phyloP scores from a whole-genome alignment of 169 alveolate species.

The Plasmodium vinckei region DNA sequence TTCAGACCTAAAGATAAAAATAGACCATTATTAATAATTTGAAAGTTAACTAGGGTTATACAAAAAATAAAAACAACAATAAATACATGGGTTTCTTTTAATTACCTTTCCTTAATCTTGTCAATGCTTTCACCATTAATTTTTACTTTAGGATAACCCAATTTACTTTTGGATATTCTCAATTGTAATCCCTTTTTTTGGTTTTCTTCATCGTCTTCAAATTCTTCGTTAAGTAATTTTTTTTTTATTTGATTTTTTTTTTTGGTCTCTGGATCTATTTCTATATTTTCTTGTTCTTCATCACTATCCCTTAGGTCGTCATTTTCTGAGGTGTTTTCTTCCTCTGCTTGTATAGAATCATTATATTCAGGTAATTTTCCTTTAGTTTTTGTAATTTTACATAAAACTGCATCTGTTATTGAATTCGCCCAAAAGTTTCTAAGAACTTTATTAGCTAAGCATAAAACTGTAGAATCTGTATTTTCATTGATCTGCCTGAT shows the following conservation, averaged over 20 bases:
- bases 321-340: neutral
- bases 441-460: slow-evolving; percentile 65
- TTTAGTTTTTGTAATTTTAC: slow-evolving; percentile 57
- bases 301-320: neutral
- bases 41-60: neutral
- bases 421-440: slow-evolving; percentile 70
- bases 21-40: neutral
- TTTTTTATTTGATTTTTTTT: slow-evolving; percentile 26
- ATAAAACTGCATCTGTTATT: slow-evolving; percentile 67
- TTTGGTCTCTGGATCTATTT: slow-evolving; percentile 1
- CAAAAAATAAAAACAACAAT: too few relatives aligned
- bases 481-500: slow-evolving; percentile 69
- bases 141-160: slow-evolving; percentile 83
- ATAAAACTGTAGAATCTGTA: slow-evolving; percentile 46
- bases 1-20: slow-evolving; percentile 26
- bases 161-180: slow-evolving; percentile 81
- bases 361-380: slow-evolving; percentile 68
- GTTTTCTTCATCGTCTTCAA: slow-evolving; percentile 69
- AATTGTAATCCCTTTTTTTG: slow-evolving; percentile 53
- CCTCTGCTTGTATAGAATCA: slow-evolving; percentile 14
- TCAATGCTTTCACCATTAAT: slow-evolving; percentile 84
- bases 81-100: neutral
- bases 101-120: slow-evolving; percentile 78
- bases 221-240: slow-evolving; percentile 58
- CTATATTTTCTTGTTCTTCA: neutral